These are phyloP conservation scores for Aspergillus floridensis DNA, from an alignment of 2,329 filamentous ascomycete species.

Conservation along the genomic window DNA sequence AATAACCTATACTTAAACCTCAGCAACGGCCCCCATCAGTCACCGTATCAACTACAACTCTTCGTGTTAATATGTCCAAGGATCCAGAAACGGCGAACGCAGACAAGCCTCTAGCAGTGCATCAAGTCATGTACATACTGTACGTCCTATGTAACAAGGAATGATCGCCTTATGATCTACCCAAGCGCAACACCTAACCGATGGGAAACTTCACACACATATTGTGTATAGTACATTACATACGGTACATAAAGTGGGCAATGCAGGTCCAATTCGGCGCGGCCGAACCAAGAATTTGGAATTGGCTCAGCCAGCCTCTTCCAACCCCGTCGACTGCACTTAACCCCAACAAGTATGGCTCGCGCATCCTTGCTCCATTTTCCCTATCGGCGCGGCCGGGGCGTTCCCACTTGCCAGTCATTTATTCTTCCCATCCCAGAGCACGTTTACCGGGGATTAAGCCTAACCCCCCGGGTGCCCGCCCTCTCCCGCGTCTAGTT, in stretches of 20 bases:
- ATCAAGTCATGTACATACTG: too few species aligned
- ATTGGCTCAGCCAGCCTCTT: background rate
- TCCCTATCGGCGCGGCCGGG: background rate
- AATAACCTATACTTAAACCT: too few species aligned
- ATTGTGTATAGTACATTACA: too few species aligned
- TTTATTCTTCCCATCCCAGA: background rate
- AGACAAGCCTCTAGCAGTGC: background rate
- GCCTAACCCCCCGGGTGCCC: too few species aligned
- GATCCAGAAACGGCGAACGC: too few species aligned
- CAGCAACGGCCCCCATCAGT: background rate
- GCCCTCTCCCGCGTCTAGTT: too few species aligned
- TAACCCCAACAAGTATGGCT: background rate
- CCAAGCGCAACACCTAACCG: too few species aligned
- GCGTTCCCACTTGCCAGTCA: background rate
- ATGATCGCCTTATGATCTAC: too few species aligned
- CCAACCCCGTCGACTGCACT: background rate
- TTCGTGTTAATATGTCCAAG: background rate
- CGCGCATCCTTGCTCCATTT: background rate
- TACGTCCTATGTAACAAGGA: too few species aligned
- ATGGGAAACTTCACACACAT: too few species aligned
- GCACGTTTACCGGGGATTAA: background rate
- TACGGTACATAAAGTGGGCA: background rate
- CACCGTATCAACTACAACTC: background rate
- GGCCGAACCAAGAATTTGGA: background rate
- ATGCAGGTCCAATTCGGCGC: background rate